These are phyloP conservation scores for Teunomyces cretensis DNA, from an alignment of 805 yeast species.

Conservation along the genomic window DNA sequence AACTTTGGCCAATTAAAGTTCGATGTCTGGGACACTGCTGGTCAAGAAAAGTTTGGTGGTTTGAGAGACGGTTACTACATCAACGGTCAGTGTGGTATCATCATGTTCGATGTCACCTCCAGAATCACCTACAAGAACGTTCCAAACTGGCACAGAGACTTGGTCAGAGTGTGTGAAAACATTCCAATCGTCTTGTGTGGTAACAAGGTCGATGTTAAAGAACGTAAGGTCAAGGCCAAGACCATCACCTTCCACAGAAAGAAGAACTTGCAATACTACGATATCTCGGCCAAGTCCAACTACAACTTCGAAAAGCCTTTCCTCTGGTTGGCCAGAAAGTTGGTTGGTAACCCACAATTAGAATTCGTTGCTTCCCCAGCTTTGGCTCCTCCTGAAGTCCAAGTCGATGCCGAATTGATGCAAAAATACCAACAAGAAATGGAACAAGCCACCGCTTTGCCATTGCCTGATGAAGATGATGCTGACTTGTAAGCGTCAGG, in stretches of 20 bases:
- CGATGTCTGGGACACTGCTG: constrained; percentile 99
- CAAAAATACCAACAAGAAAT: constrained; percentile 98
- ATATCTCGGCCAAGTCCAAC: constrained; percentile 98
- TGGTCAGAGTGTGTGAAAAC: constrained; percentile 99
- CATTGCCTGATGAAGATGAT: constrained; percentile 99
- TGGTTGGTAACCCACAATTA: constrained; percentile 95
- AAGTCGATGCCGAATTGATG: constrained; percentile 95
- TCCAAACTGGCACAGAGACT: constrained; percentile 99
- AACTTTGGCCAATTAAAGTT: constrained; percentile 98
- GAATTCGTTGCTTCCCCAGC: constrained; percentile 99
- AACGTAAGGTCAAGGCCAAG: constrained; percentile 99
- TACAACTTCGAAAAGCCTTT: constrained; percentile 99
- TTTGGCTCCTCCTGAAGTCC: constrained; percentile 98
- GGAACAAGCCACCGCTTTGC: constrained; percentile 99
- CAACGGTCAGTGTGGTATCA: constrained; percentile 99
- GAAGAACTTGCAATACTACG: constrained; percentile 99
- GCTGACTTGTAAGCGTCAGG: constrained; percentile 77
- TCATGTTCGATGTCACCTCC: constrained; percentile 99
- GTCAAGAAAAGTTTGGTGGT: constrained; percentile 99
- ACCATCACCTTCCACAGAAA: constrained; percentile 99
- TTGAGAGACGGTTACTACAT: constrained; percentile 99
- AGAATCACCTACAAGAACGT: constrained; percentile 99
- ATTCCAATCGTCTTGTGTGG: constrained; percentile 99
- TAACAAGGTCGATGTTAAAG: constrained; percentile 99
- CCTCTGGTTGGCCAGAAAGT: constrained; percentile 99